Percentiles rank a stretch among this genome's conserved stretches.
Evolutionary conservation across 2,329 filamentous ascomycete species (phyloP).

Genomic region (Colletotrichum sidae): DNA sequence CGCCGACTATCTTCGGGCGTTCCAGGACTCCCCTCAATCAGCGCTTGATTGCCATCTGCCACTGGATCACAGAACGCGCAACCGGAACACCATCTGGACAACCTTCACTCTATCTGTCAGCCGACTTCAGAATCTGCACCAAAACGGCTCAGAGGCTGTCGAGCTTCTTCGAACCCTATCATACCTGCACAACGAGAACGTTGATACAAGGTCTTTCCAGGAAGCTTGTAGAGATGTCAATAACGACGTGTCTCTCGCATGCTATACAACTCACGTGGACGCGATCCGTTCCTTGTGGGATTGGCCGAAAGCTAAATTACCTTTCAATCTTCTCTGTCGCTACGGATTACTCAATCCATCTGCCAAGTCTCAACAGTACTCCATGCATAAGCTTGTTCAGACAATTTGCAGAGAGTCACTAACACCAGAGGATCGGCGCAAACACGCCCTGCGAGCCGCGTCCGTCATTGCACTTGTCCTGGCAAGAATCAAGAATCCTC

Average conservation of each 20-base stretch:
- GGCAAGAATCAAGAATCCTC: neutral
- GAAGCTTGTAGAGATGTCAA: neutral
- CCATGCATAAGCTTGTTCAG: constrained; percentile 5
- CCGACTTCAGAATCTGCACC: neutral
- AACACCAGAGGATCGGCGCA: neutral
- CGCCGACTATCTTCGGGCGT: neutral
- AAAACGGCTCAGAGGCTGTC: constrained; percentile 1
- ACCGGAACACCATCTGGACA: neutral
- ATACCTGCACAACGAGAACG: constrained; percentile 8
- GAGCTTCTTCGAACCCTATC: constrained; percentile 3
- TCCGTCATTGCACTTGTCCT: neutral
- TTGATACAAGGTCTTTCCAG: neutral
- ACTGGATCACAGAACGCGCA: neutral
- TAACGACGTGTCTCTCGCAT: neutral
- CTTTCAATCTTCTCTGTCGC: neutral
- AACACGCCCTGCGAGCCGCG: neutral
- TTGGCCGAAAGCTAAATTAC: neutral
- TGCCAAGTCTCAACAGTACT: neutral
- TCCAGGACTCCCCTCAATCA: neutral
- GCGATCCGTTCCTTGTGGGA: neutral
- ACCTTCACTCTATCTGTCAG: neutral
- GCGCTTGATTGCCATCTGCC: neutral
- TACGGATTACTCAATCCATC: constrained; percentile 1
- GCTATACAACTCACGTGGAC: neutral
- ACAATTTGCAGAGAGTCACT: constrained; percentile 9